phyloP scores from a whole-genome alignment of 176 grass and related monocot genomes.

The Saccharum officinarum region DNA sequence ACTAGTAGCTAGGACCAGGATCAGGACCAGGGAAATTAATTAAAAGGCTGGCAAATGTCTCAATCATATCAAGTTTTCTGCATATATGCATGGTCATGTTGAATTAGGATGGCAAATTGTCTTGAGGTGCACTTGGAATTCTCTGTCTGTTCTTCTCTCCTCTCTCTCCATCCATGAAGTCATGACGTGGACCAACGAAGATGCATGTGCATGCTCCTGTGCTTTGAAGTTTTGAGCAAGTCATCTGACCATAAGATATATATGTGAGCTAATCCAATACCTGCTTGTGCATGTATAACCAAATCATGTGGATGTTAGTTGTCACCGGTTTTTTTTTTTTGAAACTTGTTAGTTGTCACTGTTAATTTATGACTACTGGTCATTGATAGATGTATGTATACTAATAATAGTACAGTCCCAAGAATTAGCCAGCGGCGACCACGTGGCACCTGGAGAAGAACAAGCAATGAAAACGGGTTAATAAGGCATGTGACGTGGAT shows the following conservation, averaged over 20 bases:
- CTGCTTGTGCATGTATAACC: background rate
- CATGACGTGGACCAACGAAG: background rate
- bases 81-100: background rate
- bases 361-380: background rate
- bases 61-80: slow-evolving; percentile 1
- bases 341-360: background rate
- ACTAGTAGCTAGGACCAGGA: background rate
- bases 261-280: background rate
- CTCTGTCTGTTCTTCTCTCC: background rate
- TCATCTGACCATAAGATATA: background rate
- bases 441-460: background rate
- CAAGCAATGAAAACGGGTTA: background rate
- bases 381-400: background rate
- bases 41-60: slow-evolving; percentile 25
- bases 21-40: background rate
- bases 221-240: slow-evolving; percentile 35
- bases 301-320: background rate
- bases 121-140: slow-evolving; percentile 1
- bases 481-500: background rate
- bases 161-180: background rate
- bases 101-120: background rate
- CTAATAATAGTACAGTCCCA: background rate
- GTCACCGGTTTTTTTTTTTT: no score
- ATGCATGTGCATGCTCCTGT: background rate
- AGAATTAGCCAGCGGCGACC: background rate